Evolutionary conservation across 352 stramenopile genomes (phyloP), one percentile per base, ranked within the genome.

Genomic region (Phytophthora gonapodyides): DNA sequence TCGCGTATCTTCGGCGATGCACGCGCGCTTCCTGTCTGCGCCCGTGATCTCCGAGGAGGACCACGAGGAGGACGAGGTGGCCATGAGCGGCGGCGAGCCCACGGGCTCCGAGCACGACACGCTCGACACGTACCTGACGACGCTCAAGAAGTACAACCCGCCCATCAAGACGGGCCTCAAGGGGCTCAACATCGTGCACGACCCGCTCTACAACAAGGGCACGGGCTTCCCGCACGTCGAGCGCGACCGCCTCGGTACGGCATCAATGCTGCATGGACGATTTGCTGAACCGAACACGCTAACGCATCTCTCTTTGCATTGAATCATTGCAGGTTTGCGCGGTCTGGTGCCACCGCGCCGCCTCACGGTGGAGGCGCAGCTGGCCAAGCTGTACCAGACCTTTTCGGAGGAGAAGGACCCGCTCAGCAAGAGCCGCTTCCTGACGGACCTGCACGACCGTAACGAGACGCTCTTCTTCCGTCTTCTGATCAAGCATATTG

Each of bases 391-490:
- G 41, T 93, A 94, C 67, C 67, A 88, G 43, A 75, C 80, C 27
- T 91, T 80, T 51, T 78, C 72, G 36, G 48, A 84, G 44, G 81
- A 92, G 61, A 71, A 78, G 55, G 81, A 94, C 53, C 74, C 87
- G 38, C 88, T 99, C 52, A 76, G 78, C 47, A 98, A 98, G 80
- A 96, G 97, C 71, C 77, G 97, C 27, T 97, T 97, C 71, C 75
- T 99, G 43, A 93, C 76, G 48, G 93, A 98, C 63, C 71, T 98
- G 49, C 95, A 98, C 70, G 96, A 98, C 80, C 85, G 89, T 34
- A 98, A 98, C 77, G 95, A 98, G 78, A 98, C 95, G 44, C 76
- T 98, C 27, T 98, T 98, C 73, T 97, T 98, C 70, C 84, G 95
- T 36, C 77, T 98, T 46, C 71, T 98, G 48, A 91, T 95, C 51